Evolutionary conservation across 2,329 filamentous ascomycete genomes (phyloP).

Genomic region (Fusarium devonianum): DNA sequence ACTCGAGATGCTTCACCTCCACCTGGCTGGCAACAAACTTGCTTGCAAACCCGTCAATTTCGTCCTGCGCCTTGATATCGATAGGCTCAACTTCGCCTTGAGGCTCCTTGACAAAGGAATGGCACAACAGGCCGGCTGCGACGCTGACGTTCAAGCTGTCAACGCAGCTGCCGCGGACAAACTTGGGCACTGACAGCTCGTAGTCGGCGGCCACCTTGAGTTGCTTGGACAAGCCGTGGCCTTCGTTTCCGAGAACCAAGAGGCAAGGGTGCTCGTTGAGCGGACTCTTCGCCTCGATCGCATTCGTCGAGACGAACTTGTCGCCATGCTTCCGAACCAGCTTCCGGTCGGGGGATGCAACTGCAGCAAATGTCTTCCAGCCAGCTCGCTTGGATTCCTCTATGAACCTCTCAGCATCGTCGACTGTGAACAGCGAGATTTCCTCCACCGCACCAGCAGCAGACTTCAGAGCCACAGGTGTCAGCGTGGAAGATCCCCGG

Average conservation of each 20-base stretch:
- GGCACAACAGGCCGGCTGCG: slow-evolving; percentile 78
- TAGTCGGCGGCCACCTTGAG: slow-evolving; percentile 72
- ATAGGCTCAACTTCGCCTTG: slow-evolving; percentile 20
- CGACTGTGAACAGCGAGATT: slow-evolving; percentile 74
- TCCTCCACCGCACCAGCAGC: slow-evolving; percentile 88
- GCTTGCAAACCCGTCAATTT: neutral
- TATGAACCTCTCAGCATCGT: slow-evolving; percentile 74
- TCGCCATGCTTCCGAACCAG: slow-evolving; percentile 45
- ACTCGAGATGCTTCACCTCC: no score
- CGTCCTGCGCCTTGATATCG: neutral
- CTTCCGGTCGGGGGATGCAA: slow-evolving; percentile 53
- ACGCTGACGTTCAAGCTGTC: slow-evolving; percentile 96
- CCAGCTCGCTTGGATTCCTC: slow-evolving; percentile 70
- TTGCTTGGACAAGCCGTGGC: slow-evolving; percentile 71
- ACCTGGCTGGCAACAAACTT: neutral
- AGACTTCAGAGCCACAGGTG: slow-evolving; percentile 82
- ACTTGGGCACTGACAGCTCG: slow-evolving; percentile 70
- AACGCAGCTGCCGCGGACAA: slow-evolving; percentile 62
- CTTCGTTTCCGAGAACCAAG: slow-evolving; percentile 84
- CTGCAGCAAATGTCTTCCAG: slow-evolving; percentile 86
- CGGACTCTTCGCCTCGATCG: slow-evolving; percentile 59
- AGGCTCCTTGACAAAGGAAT: slow-evolving; percentile 65
- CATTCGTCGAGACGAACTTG: slow-evolving; percentile 58
- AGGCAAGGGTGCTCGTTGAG: slow-evolving; percentile 71
- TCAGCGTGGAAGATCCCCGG: slow-evolving; percentile 75